phyloP scores from a whole-genome alignment of 768 basidiomycete species.

The Lentinula raphanica region DNA sequence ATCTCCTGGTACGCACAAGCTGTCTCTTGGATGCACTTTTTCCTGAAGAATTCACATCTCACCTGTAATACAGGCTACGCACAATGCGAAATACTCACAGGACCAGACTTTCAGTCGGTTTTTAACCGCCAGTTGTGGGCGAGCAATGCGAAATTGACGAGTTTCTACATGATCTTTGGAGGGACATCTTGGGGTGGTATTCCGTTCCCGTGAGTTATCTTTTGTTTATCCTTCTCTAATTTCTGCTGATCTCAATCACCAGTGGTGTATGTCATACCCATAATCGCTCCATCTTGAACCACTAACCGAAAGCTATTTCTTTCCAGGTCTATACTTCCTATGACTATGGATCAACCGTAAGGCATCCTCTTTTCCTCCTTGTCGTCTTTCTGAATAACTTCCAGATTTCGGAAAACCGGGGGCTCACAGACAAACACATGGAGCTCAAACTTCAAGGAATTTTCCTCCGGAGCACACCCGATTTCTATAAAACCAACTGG shows the following conservation, averaged over 20 bases:
- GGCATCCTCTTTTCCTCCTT: neutral
- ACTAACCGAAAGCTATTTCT: neutral
- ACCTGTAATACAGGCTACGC: constrained; percentile 44
- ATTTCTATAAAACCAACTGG: constrained; percentile 77
- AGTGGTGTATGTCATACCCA: constrained; percentile 4
- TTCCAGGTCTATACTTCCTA: constrained; percentile 45
- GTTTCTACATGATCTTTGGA: constrained; percentile 67
- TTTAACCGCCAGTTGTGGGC: constrained; percentile 80
- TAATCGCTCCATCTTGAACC: neutral
- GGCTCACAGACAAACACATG: constrained; percentile 63
- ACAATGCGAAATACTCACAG: constrained; percentile 61
- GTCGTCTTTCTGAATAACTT: neutral
- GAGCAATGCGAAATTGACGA: constrained; percentile 75
- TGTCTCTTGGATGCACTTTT: neutral
- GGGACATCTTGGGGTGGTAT: constrained; percentile 85
- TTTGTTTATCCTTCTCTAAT: constrained; percentile 22
- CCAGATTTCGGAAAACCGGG: constrained; percentile 62
- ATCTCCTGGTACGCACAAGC: constrained; percentile 45
- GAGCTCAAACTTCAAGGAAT: constrained; percentile 76
- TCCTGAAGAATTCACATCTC: constrained; percentile 1
- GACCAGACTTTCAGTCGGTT: constrained; percentile 70
- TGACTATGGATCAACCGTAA: constrained; percentile 69
- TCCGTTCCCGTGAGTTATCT: constrained; percentile 66
- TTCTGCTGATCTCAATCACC: neutral
- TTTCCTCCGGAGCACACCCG: constrained; percentile 74